Percentiles rank a stretch among this genome's conserved stretches.
phyloP scores from a whole-genome alignment of 768 basidiomycete genomes.

The Serpula lacrymans region DNA sequence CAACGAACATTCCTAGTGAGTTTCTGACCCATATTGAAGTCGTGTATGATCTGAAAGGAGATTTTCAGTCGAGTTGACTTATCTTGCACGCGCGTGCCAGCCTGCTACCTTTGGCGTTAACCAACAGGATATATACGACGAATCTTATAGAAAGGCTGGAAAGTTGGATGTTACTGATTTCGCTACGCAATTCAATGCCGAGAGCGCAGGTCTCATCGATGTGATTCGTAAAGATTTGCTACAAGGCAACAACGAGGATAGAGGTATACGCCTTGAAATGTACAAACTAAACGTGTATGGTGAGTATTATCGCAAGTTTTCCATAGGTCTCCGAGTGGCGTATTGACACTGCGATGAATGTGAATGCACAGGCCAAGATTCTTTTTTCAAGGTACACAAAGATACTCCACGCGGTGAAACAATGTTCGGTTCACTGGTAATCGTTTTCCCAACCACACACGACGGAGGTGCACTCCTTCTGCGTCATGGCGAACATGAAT shows the following conservation, averaged over 20 bases:
- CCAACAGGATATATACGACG: slow-evolving; percentile 38
- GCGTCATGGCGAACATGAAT: slow-evolving; percentile 29
- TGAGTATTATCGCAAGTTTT: slow-evolving; percentile 10
- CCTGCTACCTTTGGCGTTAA: slow-evolving; percentile 39
- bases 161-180: slow-evolving; percentile 41
- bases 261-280: slow-evolving; percentile 28
- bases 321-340: no score
- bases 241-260: slow-evolving; percentile 14
- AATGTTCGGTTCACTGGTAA: slow-evolving; percentile 52
- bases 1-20: no score
- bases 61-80: no score
- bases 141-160: slow-evolving; percentile 43
- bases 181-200: slow-evolving; percentile 27
- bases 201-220: slow-evolving; percentile 23
- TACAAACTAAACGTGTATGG: slow-evolving; percentile 49
- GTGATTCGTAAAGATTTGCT: slow-evolving; percentile 18
- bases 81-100: slow-evolving; percentile 34
- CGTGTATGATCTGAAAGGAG: no score
- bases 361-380: slow-evolving; percentile 35
- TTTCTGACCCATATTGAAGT: no score
- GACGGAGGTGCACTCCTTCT: slow-evolving; percentile 43
- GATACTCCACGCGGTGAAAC: slow-evolving; percentile 41
- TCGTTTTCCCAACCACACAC: slow-evolving; percentile 46
- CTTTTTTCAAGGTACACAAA: slow-evolving; percentile 49
- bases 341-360: no score